phyloP scores from a whole-genome alignment of 768 basidiomycete genomes.

The Boletus rubescentipes region DNA sequence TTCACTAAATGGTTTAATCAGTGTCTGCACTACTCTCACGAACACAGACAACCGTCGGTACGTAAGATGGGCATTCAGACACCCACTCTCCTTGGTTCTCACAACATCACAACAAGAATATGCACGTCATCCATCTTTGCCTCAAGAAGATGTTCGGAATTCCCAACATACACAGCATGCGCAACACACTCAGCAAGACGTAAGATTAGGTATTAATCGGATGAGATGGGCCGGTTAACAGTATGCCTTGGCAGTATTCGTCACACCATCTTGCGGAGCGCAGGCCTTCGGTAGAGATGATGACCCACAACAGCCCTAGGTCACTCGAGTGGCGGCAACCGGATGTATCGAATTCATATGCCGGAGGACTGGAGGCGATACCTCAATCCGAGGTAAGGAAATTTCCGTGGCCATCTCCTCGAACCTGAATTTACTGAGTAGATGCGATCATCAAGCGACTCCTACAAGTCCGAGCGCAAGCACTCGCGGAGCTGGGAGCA shows the following conservation, averaged over 20 bases:
- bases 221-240: slow-evolving; percentile 20
- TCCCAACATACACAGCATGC: slow-evolving; percentile 31
- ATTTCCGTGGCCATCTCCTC: slow-evolving; percentile 8
- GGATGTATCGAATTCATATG: slow-evolving; percentile 31
- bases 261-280: slow-evolving; percentile 35
- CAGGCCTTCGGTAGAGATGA: slow-evolving; percentile 32
- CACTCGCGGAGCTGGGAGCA: slow-evolving; percentile 66
- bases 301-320: slow-evolving; percentile 36
- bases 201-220: slow-evolving; percentile 25
- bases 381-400: slow-evolving; percentile 35
- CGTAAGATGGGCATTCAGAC: slow-evolving; percentile 20
- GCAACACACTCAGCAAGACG: slow-evolving; percentile 33
- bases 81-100: slow-evolving; percentile 14
- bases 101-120: slow-evolving; percentile 30
- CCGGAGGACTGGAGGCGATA: slow-evolving; percentile 29
- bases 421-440: slow-evolving; percentile 34
- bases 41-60: slow-evolving; percentile 35
- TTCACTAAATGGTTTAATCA: slow-evolving; percentile 21
- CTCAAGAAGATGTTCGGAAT: slow-evolving; percentile 31
- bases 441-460: slow-evolving; percentile 40
- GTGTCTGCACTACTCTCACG: slow-evolving; percentile 37
- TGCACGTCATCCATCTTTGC: slow-evolving; percentile 31
- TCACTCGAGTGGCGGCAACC: slow-evolving; percentile 34
- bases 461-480: slow-evolving; percentile 48
- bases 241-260: slow-evolving; percentile 26